These are phyloP conservation scores for Rhodotorula babjevae DNA, from an alignment of 768 basidiomycete genomes.

Conservation along the genomic window DNA sequence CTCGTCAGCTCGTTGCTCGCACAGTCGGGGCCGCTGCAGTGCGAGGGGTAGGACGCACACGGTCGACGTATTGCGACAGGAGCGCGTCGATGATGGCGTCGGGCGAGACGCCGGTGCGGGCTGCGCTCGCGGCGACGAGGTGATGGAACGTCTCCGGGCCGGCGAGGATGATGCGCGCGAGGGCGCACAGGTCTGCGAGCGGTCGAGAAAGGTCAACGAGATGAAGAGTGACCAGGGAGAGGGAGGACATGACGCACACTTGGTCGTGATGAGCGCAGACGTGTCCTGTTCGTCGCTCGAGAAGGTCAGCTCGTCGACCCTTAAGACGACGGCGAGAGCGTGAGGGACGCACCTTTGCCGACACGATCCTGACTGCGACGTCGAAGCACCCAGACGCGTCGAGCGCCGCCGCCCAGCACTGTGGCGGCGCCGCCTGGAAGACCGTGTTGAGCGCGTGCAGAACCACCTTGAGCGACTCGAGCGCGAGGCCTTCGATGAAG, in stretches of 20 bases:
- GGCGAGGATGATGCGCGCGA: conserved; percentile 67
- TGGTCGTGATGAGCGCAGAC: conserved; percentile 52
- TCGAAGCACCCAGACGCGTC: conserved; percentile 70
- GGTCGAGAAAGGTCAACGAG: not conserved
- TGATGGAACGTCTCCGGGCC: conserved; percentile 66
- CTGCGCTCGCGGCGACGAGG: conserved; percentile 63
- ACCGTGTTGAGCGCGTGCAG: conserved; percentile 59
- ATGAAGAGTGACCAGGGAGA: too few species aligned
- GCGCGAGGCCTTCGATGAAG: conserved; percentile 59
- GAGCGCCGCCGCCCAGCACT: conserved; percentile 67
- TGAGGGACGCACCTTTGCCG: conserved; percentile 8
- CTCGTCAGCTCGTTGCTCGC: not conserved
- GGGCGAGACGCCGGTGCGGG: conserved; percentile 53
- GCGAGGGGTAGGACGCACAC: conserved; percentile 36
- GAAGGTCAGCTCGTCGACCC: too few species aligned
- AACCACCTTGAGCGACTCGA: conserved; percentile 49
- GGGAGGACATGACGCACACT: conserved; percentile 46
- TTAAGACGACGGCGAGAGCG: too few species aligned
- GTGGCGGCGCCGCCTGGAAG: conserved; percentile 61
- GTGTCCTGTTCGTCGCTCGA: conserved; percentile 13
- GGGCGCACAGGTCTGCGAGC: conserved; percentile 56
- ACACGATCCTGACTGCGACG: conserved; percentile 57
- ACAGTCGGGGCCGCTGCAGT: too few species aligned
- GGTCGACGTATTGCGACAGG: conserved; percentile 76
- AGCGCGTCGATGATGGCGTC: conserved; percentile 60